Evolutionary conservation across 2,329 filamentous ascomycete species (phyloP).

Genomic region (Aschersonia sp.): DNA sequence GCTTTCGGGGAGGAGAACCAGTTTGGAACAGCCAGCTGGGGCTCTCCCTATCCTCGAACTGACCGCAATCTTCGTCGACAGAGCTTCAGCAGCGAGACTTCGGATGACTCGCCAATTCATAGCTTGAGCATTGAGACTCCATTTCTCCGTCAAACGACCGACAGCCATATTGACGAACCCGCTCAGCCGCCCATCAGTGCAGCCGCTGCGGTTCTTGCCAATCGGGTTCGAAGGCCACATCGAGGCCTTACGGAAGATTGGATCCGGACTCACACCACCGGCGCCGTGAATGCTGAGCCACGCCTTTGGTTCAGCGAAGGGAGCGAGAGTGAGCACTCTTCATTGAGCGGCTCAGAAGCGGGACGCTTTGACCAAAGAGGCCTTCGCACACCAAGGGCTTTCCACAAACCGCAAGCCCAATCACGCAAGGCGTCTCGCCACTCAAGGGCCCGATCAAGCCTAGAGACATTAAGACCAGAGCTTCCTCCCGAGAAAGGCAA

Average conservation of each 20-base stretch:
- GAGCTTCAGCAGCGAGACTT: slow-evolving; percentile 43
- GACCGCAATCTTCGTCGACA: slow-evolving; percentile 35
- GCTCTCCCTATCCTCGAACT: slow-evolving; percentile 69
- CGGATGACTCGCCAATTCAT: slow-evolving; percentile 46
- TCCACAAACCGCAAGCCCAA: slow-evolving; percentile 8
- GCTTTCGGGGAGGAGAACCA: slow-evolving; percentile 19
- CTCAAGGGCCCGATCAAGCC: slow-evolving; percentile 35
- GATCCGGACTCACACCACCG: slow-evolving; percentile 74
- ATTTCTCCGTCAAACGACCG: slow-evolving; percentile 40
- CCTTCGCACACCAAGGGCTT: slow-evolving; percentile 31
- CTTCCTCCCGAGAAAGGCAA: slow-evolving; percentile 9
- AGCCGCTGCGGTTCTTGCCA: slow-evolving; percentile 47
- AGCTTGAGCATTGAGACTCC: slow-evolving; percentile 47
- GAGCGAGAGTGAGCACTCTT: slow-evolving; percentile 59
- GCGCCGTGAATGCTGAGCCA: slow-evolving; percentile 52
- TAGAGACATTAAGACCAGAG: slow-evolving; percentile 36
- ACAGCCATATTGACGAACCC: slow-evolving; percentile 16
- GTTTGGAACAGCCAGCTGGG: slow-evolving; percentile 71
- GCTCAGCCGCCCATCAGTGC: slow-evolving; percentile 27
- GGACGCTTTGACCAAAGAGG: slow-evolving; percentile 36
- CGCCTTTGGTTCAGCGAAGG: slow-evolving; percentile 72
- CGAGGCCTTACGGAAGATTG: slow-evolving; percentile 66
- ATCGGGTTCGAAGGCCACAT: slow-evolving; percentile 43
- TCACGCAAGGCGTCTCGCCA: slow-evolving; percentile 17
- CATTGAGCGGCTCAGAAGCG: slow-evolving; percentile 51